Evolutionary conservation across 1,284 basidiomycete species (phyloP).

Genomic region (Sphaerobolus stellatus): DNA sequence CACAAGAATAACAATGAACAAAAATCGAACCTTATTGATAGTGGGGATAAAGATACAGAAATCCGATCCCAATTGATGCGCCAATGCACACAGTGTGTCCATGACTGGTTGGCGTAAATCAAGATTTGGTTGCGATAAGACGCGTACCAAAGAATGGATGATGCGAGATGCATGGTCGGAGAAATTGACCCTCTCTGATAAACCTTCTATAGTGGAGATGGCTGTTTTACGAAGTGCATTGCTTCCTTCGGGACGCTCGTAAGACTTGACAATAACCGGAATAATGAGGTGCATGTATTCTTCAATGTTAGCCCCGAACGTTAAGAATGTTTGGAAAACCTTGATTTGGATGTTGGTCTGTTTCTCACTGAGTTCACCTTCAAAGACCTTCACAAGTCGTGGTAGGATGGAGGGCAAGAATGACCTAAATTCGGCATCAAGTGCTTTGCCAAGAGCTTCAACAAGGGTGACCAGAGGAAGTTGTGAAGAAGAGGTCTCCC

Average conservation of each 20-base stretch:
- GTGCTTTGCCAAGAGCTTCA: conserved; percentile 91
- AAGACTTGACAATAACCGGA: conserved; percentile 90
- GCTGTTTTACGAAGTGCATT: conserved; percentile 82
- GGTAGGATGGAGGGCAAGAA: conserved; percentile 94
- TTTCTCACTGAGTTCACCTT: conserved; percentile 79
- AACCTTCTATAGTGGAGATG: conserved; percentile 87
- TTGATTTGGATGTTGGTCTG: conserved; percentile 81
- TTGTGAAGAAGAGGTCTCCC: conserved; percentile 86
- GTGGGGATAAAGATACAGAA: conserved; percentile 98
- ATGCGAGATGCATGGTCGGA: conserved; percentile 98
- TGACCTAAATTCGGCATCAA: conserved; percentile 98
- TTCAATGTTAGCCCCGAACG: conserved; percentile 95
- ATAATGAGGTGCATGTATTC: conserved; percentile 98
- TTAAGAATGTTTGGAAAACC: conserved; percentile 91
- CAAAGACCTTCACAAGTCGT: conserved; percentile 88
- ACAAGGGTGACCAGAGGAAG: conserved; percentile 92
- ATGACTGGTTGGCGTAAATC: conserved; percentile 88
- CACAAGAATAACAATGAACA: not conserved
- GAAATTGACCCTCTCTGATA: conserved; percentile 95
- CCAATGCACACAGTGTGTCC: conserved; percentile 91
- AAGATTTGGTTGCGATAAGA: conserved; percentile 70
- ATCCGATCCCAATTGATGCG: conserved; percentile 92
- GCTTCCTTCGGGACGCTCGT: conserved; percentile 81
- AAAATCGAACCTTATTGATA: conserved; percentile 87
- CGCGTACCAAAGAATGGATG: conserved; percentile 92